These are phyloP conservation scores for Scutellaria barbata DNA, from an alignment of 257 asterid species.

Conservation along the genomic window DNA sequence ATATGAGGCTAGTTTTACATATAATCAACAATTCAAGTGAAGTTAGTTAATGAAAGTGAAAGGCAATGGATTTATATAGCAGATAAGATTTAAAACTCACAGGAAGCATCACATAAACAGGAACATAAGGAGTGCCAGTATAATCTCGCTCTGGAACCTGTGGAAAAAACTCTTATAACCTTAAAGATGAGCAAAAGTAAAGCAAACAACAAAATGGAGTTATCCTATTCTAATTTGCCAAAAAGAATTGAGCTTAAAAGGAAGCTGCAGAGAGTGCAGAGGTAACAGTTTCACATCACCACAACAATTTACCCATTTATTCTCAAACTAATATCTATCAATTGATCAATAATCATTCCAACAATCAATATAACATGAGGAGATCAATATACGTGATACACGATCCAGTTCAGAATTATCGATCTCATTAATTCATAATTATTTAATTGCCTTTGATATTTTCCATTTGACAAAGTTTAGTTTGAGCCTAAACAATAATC, in stretches of 20 bases:
- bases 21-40: background rate
- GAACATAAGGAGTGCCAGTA: constrained; percentile 68
- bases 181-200: constrained; percentile 25
- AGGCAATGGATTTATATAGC: constrained; percentile 7
- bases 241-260: too few relatives aligned
- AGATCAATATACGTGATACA: background rate
- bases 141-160: constrained; percentile 60
- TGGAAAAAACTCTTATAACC: constrained; percentile 32
- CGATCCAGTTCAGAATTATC: background rate
- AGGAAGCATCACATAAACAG: constrained; percentile 74
- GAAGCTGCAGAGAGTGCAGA: background rate
- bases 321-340: background rate
- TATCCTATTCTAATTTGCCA: too few relatives aligned
- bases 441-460: background rate
- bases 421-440: background rate
- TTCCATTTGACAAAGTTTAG: background rate
- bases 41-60: background rate
- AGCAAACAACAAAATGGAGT: background rate
- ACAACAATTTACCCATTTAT: background rate
- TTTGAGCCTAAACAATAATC: background rate
- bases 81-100: constrained; percentile 51
- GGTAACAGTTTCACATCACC: background rate
- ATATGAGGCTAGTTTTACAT: background rate
- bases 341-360: background rate
- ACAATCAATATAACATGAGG: background rate